Conservation (phyloP, 257 asterid genomes). For the Primulina huaijiensis region DNA sequence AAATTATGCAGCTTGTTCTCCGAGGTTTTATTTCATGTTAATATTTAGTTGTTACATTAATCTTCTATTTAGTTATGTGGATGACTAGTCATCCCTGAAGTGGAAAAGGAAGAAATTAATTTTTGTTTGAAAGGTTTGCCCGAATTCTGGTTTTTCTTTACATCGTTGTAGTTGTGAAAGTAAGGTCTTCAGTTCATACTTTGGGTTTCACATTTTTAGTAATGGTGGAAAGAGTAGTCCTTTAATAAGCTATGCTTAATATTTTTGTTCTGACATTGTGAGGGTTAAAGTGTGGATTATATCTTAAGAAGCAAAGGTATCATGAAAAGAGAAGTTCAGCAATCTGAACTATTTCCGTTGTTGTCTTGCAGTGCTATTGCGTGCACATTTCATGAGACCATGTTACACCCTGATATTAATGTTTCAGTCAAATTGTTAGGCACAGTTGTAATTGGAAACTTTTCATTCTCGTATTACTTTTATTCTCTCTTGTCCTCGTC, state of each 20-base stretch:
- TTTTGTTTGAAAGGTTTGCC: conserved; percentile 16
- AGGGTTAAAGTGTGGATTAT: not conserved
- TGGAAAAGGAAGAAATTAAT: not conserved
- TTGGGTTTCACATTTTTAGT: conserved; percentile 11
- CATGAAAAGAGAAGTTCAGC: not conserved
- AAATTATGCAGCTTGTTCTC: not conserved
- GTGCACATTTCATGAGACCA: not conserved
- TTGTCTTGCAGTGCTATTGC: not conserved
- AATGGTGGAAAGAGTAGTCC: not conserved
- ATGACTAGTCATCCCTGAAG: not conserved
- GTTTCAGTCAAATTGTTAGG: conserved; percentile 19
- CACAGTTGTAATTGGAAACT: conserved; percentile 14
- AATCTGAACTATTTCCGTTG: conserved; percentile 3
- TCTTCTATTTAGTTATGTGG: conserved; percentile 4
- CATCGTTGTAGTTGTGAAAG: not conserved
- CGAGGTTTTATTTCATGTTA: not conserved
- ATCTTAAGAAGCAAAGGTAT: conserved; percentile 14
- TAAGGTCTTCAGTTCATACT: conserved; percentile 1
- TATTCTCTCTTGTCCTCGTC: not conserved
- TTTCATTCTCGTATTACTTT: conserved; percentile 19
- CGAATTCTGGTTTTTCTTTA: conserved; percentile 10
- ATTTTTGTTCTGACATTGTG: conserved; percentile 17
- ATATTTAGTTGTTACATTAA: not conserved
- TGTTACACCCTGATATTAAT: not conserved
- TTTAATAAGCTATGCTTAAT: not conserved